A percentile compares a stretch with the other conserved stretches of the same genome.
Conservation (phyloP, 2,329 filamentous ascomycete genomes). For the Lasiodiplodia sp. region DNA sequence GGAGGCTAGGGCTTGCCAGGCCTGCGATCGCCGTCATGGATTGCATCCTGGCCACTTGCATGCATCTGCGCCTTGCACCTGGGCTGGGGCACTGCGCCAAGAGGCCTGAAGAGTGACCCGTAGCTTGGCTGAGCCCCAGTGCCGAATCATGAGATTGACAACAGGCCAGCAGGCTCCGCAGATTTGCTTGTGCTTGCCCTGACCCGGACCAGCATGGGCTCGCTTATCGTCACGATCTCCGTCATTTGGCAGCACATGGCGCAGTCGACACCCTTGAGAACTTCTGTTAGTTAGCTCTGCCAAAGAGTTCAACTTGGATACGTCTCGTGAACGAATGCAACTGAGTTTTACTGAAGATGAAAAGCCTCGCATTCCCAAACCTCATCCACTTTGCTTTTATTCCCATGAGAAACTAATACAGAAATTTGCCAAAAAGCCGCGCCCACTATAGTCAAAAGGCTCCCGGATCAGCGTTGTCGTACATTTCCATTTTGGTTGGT, state of each 20-base stretch:
- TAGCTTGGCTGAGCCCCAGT: not conserved
- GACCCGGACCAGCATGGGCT: not conserved
- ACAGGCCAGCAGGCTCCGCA: not conserved
- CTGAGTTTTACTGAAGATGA: not conserved
- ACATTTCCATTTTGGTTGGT: conserved; percentile 11
- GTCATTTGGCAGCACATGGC: not conserved
- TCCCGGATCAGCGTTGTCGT: conserved; percentile 26
- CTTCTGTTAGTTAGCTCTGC: not conserved
- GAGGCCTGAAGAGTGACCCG: not conserved
- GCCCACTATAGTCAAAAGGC: conserved; percentile 26
- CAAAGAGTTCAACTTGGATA: not conserved
- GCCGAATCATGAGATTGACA: not conserved
- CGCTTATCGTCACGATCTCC: not conserved
- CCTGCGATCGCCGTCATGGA: conserved; percentile 10
- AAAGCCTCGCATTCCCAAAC: conserved; percentile 12
- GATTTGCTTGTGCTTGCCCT: not conserved
- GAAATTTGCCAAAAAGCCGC: conserved; percentile 24
- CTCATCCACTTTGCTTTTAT: conserved; percentile 13
- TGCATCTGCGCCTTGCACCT: conserved; percentile 6
- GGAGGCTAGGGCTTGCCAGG: conserved; percentile 13
- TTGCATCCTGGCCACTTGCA: not conserved
- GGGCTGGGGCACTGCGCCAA: not conserved
- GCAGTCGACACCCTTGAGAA: too few relatives aligned
- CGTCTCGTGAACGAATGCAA: not conserved
- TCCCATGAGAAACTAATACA: conserved; percentile 24